Conservation (phyloP, 23 red algal species). For the Gracilariopsis chorda region DNA sequence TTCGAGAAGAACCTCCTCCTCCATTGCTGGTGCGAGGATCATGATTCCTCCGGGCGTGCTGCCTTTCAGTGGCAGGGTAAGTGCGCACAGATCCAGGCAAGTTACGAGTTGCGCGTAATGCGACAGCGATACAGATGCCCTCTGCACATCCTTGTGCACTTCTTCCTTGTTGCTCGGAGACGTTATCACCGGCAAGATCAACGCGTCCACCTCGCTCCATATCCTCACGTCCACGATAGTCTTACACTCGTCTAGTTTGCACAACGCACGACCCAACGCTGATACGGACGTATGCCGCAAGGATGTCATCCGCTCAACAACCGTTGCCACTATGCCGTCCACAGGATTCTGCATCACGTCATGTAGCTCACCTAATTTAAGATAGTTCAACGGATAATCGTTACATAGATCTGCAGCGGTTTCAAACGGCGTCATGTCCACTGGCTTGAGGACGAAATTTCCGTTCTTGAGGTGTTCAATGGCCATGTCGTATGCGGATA, state of each 20-base stretch:
- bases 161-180: not conserved
- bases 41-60: not conserved
- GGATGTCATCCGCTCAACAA: not conserved
- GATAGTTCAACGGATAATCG: not conserved
- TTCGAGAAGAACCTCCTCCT: not conserved
- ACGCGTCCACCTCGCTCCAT: conserved; percentile 29
- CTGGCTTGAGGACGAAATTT: not conserved
- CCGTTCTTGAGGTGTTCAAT: not conserved
- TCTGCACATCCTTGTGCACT: not conserved
- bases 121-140: not conserved
- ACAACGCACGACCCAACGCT: not conserved
- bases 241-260: not conserved
- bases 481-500: conserved; percentile 1
- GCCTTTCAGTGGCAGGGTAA: not conserved
- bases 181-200: not conserved
- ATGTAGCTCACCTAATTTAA: not conserved
- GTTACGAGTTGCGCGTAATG: conserved; percentile 14
- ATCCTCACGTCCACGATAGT: not conserved
- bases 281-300: conserved; percentile 13
- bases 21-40: conserved; percentile 2
- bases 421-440: conserved; percentile 16
- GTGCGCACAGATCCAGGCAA: conserved; percentile 37
- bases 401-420: conserved; percentile 15
- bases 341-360: not conserved
- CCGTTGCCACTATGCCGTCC: not conserved